Base-by-base conservation (phyloP, 371 early-diverging fungal genomes). In the Rhizopus sp. region DNA sequence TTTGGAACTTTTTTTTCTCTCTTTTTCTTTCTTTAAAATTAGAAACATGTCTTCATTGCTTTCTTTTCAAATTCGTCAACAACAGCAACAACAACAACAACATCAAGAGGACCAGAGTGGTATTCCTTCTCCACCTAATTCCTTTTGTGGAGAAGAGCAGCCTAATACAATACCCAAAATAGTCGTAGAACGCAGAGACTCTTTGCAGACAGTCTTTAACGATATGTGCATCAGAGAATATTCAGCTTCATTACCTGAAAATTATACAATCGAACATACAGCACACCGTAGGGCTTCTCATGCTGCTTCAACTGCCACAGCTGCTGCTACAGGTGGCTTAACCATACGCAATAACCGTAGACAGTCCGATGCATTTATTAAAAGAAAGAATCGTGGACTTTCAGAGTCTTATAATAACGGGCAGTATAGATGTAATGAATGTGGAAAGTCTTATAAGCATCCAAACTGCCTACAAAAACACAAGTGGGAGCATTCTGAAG, bases 401-500 rank as follows among this genome's bases (percentile, higher is more conserved):
- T 66, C 66, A 56, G 63, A 57, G 41, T 58, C 72, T 32, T 63
- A 56, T 55, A 30, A 47, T 51, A 53, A 42, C 55, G 53, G 61
- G n/a, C 68, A 60, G 9, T 53, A 54, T 31, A 64, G 76, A 50
- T 89, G 90, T 50, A 66, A 76, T 17, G 82, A 80, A 23, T 90
- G 90, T 69, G 88, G 88, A 51, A 90, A 90, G 65, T 69, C 80
- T 2, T 88, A 88, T 66, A 87, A 87, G 50, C 84, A 83, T 52
- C 80, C 85, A 34, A 86, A 84, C 55, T 88, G 87, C 47, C 70
- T 90, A 7, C 67, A 75, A 63, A 86, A 86, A 63, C 90, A 90
- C 66, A 80, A 83, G 30, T 86, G 87, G 87, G 86, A 88, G 57
- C 90, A 90, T 53, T 84, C 87, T 15, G 82, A 80, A 46, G 73